phyloP scores from a whole-genome alignment of 2,329 filamentous ascomycete genomes.

The Colletotrichum sp. region DNA sequence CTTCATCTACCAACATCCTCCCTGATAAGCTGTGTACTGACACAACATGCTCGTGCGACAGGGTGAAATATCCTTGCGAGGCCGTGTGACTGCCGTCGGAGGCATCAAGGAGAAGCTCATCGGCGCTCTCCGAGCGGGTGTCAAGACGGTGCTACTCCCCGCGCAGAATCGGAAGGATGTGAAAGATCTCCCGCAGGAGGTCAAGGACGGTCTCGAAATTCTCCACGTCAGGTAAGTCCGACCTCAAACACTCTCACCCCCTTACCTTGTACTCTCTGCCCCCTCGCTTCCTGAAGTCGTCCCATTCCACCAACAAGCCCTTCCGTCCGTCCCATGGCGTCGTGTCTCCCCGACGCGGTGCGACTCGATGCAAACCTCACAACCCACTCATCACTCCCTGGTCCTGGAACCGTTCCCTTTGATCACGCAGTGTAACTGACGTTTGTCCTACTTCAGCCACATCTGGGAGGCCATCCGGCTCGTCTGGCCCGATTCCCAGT shows the following conservation, averaged over 20 bases:
- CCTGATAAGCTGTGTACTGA: neutral
- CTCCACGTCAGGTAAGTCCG: slow-evolving; percentile 80
- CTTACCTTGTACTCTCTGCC: slow-evolving; percentile 46
- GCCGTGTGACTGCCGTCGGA: slow-evolving; percentile 90
- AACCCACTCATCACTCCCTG: neutral
- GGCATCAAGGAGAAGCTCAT: slow-evolving; percentile 99
- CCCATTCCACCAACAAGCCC: slow-evolving; percentile 8
- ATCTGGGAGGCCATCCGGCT: slow-evolving; percentile 93
- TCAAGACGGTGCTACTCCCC: slow-evolving; percentile 91
- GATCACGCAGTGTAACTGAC: slow-evolving; percentile 22
- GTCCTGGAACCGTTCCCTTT: slow-evolving; percentile 12
- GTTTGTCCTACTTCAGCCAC: slow-evolving; percentile 57
- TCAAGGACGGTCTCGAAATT: slow-evolving; percentile 85
- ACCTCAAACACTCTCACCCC: slow-evolving; percentile 1
- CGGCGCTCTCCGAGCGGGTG: slow-evolving; percentile 88
- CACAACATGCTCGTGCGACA: slow-evolving; percentile 32
- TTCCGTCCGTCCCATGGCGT: slow-evolving; percentile 11
- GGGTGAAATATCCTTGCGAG: slow-evolving; percentile 79
- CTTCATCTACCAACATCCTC: neutral
- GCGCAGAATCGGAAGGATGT: slow-evolving; percentile 90
- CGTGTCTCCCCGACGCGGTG: slow-evolving; percentile 21
- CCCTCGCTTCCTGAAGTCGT: slow-evolving; percentile 16
- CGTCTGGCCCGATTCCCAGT: slow-evolving; percentile 90
- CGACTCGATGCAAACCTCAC: slow-evolving; percentile 18
- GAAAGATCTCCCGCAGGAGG: slow-evolving; percentile 88